Evolutionary conservation across 495 filamentous ascomycete genomes (phyloP).

Genomic region (Lasiosphaeria miniovina): DNA sequence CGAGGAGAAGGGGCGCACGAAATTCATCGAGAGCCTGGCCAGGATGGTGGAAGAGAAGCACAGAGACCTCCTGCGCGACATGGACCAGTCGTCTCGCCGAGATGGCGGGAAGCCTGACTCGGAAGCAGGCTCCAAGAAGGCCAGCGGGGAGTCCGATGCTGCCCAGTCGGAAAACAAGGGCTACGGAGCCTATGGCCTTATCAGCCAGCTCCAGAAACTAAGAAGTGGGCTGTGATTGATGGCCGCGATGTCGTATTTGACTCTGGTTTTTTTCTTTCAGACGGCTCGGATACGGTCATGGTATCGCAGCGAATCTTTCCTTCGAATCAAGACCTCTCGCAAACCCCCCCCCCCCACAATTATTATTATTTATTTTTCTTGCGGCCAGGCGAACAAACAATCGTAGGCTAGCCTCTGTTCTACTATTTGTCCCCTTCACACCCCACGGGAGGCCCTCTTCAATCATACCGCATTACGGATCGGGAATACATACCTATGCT

Average conservation of each 20-base stretch:
- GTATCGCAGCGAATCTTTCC: too few relatives aligned
- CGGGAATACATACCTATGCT: too few relatives aligned
- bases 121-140: conserved; percentile 6
- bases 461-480: too few relatives aligned
- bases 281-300: background rate
- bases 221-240: conserved; percentile 65
- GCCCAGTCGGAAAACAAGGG: conserved; percentile 31
- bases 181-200: conserved; percentile 66
- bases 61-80: conserved; percentile 52
- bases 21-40: conserved; percentile 76
- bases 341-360: too few relatives aligned
- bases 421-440: too few relatives aligned
- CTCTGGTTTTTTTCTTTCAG: background rate
- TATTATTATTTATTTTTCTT: background rate
- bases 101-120: conserved; percentile 21
- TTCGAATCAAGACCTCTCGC: too few relatives aligned
- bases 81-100: conserved; percentile 37
- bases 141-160: conserved; percentile 11
- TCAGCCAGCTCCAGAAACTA: conserved; percentile 76
- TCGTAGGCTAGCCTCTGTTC: background rate
- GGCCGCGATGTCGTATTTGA: conserved; percentile 20
- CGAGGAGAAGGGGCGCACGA: conserved; percentile 80
- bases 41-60: conserved; percentile 58
- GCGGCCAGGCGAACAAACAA: background rate
- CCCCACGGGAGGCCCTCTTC: too few relatives aligned